Base-by-base conservation (phyloP, 805 yeast genomes). In the Candida tammaniensis region DNA sequence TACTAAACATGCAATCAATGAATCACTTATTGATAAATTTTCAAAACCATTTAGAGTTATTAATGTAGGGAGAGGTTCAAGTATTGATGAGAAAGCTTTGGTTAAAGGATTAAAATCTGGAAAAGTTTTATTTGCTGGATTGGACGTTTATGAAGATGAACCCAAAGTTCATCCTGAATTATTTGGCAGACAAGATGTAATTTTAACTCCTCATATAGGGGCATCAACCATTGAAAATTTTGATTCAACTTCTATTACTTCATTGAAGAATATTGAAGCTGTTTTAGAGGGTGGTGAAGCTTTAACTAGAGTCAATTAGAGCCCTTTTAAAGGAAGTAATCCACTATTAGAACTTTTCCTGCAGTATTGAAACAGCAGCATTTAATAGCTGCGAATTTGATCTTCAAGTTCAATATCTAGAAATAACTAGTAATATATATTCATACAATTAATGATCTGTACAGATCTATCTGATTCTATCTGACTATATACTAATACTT, bases 41-140 rank as follows among this genome's bases (percentile, higher is more conserved):
- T 67, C 71, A 25, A 59, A 64, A 25, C 81, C 84, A 1, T 69
- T 80, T 5, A 65, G 85, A 33, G 61, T 85, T 16, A 78, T 85
- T 30, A 85, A 85, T 49, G 78, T 85, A 26, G 94, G 94, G 2
- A 65, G 95, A 40, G 95, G 94, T 1, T 47, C 72, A 3, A 73
- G 83, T 22, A 69, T 85, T 40, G 78, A 83, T 45, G 87, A 80
- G 46, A 65, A 72, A n/a, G 88, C 77, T 2, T 56, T 84, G 30
- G 63, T 82, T 8, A 67, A 60, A 4, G 89, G 81, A 0, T 61
- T 85, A 34, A 66, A 78, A 36, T 46, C 68, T 6, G 86, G 86
- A 0, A 72, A 78, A 34, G 67, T 85, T 2, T 57, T 71, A 6
- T 74, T 80, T 50, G 86, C 80, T 7, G 93, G 91, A 0, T 52